Base-by-base conservation (phyloP, 768 basidiomycete genomes). In the Rubroboletus satanas region DNA sequence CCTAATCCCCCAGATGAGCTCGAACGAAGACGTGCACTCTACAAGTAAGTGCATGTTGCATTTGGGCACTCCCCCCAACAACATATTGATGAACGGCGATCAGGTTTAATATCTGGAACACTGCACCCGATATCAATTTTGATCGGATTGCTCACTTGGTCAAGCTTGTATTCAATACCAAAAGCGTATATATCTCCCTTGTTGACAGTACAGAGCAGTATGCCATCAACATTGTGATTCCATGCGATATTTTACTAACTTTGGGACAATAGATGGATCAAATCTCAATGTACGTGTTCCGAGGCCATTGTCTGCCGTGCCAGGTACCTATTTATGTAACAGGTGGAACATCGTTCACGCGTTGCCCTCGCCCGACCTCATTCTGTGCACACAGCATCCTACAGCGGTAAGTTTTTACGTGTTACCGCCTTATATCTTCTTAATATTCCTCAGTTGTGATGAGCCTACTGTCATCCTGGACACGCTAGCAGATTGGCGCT, bases 141-240 rank as follows among this genome's bases (percentile, higher is more conserved):
- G 94, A 97, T 70, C 83, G 95, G 17, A 95, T 97, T 60, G 90
- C 87, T 15, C 93, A 96, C 68, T 80, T 98, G 28, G 90, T 89
- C 38, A 95, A 95, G 73, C 75, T 97, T 38, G 95, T 98, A 7
- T 98, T 98, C 71, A 88, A 81, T 64, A 90, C 93, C 2, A 90
- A 90, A 67, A 85, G 88, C 14, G 93, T 95, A 2, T 69, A 84
- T 23, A 89, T 98, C 21, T 83, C 87, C 8, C 73, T 96, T 36
- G 79, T 93, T n/a, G 93, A 96, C 66, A 84, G 83, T 12, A 83
- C 85, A 41, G 87, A 90, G 55, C 88, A 92, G 88, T 90, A 72
- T 71, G 87, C 67, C 51, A 15, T 52, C 21, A 50, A 37, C 49
- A 52, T 56, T 53, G 14, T 36, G 49, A 29, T 36, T 21, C 39